Conservation (phyloP, 2,329 filamentous ascomycete species). For the Paracoccidioides lutzii region DNA sequence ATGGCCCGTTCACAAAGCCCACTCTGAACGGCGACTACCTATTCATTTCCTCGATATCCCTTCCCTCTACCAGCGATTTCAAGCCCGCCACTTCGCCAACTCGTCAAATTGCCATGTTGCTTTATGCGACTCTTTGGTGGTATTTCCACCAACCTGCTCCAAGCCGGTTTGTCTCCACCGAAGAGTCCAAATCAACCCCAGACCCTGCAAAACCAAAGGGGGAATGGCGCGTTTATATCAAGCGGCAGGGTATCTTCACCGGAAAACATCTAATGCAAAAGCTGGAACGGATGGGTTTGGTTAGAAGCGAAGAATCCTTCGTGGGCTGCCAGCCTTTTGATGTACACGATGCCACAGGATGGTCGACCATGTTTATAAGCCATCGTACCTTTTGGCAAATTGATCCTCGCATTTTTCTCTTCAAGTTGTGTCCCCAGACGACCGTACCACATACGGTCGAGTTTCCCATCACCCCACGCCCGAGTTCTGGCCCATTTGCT, state of each 20-base stretch:
- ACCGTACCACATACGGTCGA: constrained; percentile 40
- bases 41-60: constrained; percentile 85
- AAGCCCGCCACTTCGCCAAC: constrained; percentile 69
- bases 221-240: constrained; percentile 78
- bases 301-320: constrained; percentile 60
- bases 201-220: constrained; percentile 59
- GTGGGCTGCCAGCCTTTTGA: constrained; percentile 52
- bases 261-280: constrained; percentile 74
- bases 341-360: constrained; percentile 51
- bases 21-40: constrained; percentile 68
- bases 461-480: constrained; percentile 36
- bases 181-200: constrained; percentile 53
- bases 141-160: constrained; percentile 87
- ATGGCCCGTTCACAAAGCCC: constrained; percentile 56
- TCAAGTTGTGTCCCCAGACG: constrained; percentile 49
- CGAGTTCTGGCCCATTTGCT: constrained; percentile 13
- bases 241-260: constrained; percentile 75
- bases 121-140: constrained; percentile 91
- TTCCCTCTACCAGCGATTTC: constrained; percentile 66
- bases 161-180: constrained; percentile 47
- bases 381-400: constrained; percentile 83
- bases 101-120: constrained; percentile 87
- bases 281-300: constrained; percentile 82
- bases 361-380: constrained; percentile 67
- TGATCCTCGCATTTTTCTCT: constrained; percentile 74